Evolutionary conservation across 2,329 filamentous ascomycete genomes (phyloP), one percentile per base, ranked within the genome.

Genomic region (Penicillium sp.): DNA sequence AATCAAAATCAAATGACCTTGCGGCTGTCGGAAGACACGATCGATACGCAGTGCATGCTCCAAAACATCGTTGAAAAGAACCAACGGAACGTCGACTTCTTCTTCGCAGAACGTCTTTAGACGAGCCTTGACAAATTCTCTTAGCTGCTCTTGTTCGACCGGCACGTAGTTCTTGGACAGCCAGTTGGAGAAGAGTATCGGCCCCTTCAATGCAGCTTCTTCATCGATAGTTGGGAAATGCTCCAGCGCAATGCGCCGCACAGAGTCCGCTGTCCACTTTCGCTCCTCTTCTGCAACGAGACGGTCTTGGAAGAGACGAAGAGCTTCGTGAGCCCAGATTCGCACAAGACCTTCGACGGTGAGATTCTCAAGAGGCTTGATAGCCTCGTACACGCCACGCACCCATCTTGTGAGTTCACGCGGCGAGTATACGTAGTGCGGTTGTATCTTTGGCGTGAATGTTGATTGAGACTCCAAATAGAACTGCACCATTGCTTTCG

Each of bases 111-210:
- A 99, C 0, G 94, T 99, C 79, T 89, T 93, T 59, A 99, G 83
- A 68, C 94, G 87, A 52, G 94, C 94, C 76, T 97, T 97, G 71
- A 99, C 94, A 65, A 97, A 99, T 64, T 97, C 94, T 64, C 95
- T 87, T 38, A 99, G 81, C 67, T 95, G 89, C 69, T 99, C 94
- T 63, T 94, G 89, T 67, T 96, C 91, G 40, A 99, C 94, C 6
- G 94, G 94, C 11, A 97, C 86, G 68, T 99, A 99, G 72, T 99
- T 90, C 84, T 96, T 97, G 12, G 93, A 97, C 5, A 99, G 82
- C 94, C 94, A 99, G 77, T 99, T 99, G 6, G 95, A 99, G 81
- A 96, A 99, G 56, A 99, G 79, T 55, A 99, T 97, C 0, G 94
- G 95, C 0, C 91, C 91, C 62, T 90, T 89, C 28, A 99, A 83